Evolutionary conservation across 352 stramenopile species (phyloP), one percentile per base, ranked within the genome.

Genomic region (Globisporangium iwayamae): DNA sequence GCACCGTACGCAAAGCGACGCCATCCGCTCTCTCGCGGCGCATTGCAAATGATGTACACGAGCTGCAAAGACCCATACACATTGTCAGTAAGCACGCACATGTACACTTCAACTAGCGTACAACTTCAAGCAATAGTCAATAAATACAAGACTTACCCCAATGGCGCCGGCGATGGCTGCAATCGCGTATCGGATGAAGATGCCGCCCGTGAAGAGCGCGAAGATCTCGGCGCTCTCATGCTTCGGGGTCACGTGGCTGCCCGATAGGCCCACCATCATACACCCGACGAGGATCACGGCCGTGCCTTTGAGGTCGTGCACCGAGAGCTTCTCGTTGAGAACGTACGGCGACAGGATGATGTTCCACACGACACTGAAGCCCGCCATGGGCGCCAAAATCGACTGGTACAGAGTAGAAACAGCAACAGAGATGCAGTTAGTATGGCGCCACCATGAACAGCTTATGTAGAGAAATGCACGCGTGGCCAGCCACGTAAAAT

Each of bases 311-410:
- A 95, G 28, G 39, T 93, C 86, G 45, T 91, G 76, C 20, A 75
- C 75, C 10, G 84, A 93, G 25, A 95, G 66, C 62, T 87, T 81
- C 68, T 95, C 86, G 32, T 89, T 75, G 10, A 95, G 77, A 30
- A 95, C 71, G 64, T 91, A 95, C 5, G 86, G 86, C 55, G 86
- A 84, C 14, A 95, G 66, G 20, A 95, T 70, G 56, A 95, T 93
- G 60, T 95, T 95, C 86, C 86, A 95, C 48, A 95, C 84, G 48
- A 95, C 86, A 56, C 86, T 95, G 68, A 91, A 95, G 48, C 86
- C 86, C 2, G 86, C 84, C 86, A 95, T 95, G 2, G 86, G 86
- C 20, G 86, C 86, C 45, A 95, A 72, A 55, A 95, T 92, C 22
- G 84, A 93, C 81, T 95, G 47, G 30, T 18, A 59, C 30, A 34